phyloP scores from a whole-genome alignment of 306 rosid genomes.

The Bauhinia variegata region DNA sequence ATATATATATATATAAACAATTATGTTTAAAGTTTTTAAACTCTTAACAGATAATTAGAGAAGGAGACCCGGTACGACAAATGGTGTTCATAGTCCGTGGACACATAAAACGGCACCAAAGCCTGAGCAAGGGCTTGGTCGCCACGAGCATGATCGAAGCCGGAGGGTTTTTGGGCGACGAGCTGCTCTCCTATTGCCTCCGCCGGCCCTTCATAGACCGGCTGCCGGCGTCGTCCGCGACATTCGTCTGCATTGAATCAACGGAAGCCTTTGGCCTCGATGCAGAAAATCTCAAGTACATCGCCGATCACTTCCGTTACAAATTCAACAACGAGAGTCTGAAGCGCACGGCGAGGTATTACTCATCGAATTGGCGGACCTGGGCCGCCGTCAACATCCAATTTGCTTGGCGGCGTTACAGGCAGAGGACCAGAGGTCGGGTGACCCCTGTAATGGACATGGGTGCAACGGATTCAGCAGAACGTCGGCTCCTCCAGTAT shows the following conservation, averaged over 20 bases:
- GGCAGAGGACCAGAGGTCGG: conserved; percentile 85
- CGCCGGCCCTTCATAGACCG: conserved; percentile 83
- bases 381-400: conserved; percentile 98
- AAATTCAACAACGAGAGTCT: conserved; percentile 89
- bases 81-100: conserved; percentile 89
- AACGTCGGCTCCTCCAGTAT: conserved; percentile 74
- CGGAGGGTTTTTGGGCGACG: conserved; percentile 91
- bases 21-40: not conserved
- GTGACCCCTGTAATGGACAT: conserved; percentile 59
- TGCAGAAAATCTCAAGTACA: conserved; percentile 69
- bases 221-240: conserved; percentile 89
- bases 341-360: conserved; percentile 87
- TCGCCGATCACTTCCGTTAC: conserved; percentile 93
- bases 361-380: conserved; percentile 98
- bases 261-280: conserved; percentile 83
- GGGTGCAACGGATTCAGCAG: conserved; percentile 47
- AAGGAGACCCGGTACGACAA: conserved; percentile 92
- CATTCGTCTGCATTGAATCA: conserved; percentile 73
- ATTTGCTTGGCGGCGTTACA: conserved; percentile 79
- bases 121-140: conserved; percentile 89
- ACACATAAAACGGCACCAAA: conserved; percentile 66
- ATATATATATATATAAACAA: too few species aligned
- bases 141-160: conserved; percentile 82
- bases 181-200: conserved; percentile 92
- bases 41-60: conserved; percentile 78